A percentile compares a stretch with the other conserved stretches of the same genome.
Conservation (phyloP, 768 basidiomycete species). For the Chalciporus piperatus region DNA sequence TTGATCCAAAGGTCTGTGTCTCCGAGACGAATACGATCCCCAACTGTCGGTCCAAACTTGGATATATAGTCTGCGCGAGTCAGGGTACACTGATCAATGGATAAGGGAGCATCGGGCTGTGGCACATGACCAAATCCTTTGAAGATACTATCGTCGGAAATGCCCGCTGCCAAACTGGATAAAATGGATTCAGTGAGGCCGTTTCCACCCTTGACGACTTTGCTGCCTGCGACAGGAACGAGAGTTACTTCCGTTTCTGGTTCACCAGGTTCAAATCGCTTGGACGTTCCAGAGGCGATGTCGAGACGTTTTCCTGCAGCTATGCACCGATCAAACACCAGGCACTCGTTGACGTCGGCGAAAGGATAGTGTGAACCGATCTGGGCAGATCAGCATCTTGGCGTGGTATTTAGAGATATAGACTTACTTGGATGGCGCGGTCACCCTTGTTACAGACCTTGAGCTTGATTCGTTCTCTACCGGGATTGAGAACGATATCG, state of each 20-base stretch:
- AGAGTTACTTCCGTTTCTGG: conserved; percentile 72
- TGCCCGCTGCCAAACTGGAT: conserved; percentile 46
- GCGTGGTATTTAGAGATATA: not conserved
- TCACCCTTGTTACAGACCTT: conserved; percentile 90
- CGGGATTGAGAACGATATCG: conserved; percentile 72
- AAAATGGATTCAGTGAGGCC: conserved; percentile 42
- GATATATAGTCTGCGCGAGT: conserved; percentile 75
- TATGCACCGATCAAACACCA: conserved; percentile 78
- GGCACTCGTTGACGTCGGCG: conserved; percentile 78
- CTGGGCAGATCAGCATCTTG: conserved; percentile 34
- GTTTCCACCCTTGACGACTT: conserved; percentile 79
- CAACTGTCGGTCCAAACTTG: conserved; percentile 95
- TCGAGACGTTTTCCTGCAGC: conserved; percentile 87
- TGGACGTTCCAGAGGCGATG: conserved; percentile 92
- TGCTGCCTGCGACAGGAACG: conserved; percentile 70
- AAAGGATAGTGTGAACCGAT: conserved; percentile 96
- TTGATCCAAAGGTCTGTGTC: conserved; percentile 91
- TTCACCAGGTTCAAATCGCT: conserved; percentile 95
- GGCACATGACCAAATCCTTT: conserved; percentile 67
- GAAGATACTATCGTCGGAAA: conserved; percentile 18
- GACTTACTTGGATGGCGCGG: conserved; percentile 81
- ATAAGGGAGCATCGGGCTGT: conserved; percentile 61
- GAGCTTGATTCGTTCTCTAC: conserved; percentile 64
- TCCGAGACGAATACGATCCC: conserved; percentile 84
- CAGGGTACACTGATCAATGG: conserved; percentile 48